Conservation (phyloP, 108 stramenopile species). For the Skeletonema menzelii region DNA sequence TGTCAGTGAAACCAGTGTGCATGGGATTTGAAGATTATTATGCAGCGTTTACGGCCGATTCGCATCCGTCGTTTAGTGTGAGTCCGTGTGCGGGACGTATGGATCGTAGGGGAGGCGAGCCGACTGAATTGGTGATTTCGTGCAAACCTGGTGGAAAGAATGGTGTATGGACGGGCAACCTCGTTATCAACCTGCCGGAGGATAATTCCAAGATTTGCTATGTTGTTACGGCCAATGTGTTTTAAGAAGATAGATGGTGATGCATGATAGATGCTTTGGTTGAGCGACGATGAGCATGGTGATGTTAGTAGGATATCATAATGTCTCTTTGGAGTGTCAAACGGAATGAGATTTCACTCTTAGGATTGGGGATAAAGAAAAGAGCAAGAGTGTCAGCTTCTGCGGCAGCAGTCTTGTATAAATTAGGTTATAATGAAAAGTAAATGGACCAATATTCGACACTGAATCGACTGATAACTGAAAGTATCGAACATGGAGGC, state of each 20-base stretch:
- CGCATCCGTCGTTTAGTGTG: slow-evolving; percentile 79
- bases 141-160: slow-evolving; percentile 66
- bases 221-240: slow-evolving; percentile 61
- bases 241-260: slow-evolving; percentile 30
- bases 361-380: too few relatives aligned
- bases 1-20: slow-evolving; percentile 69
- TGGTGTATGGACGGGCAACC: slow-evolving; percentile 62
- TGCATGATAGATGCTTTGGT: too few relatives aligned
- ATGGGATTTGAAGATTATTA: slow-evolving; percentile 90
- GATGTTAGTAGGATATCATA: too few relatives aligned
- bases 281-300: too few relatives aligned
- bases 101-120: slow-evolving; percentile 83
- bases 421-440: too few relatives aligned
- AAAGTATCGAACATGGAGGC: too few relatives aligned
- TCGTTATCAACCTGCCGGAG: slow-evolving; percentile 86
- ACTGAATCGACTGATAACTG: too few relatives aligned
- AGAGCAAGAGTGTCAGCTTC: too few relatives aligned
- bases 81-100: slow-evolving; percentile 70
- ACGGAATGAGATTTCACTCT: too few relatives aligned
- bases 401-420: too few relatives aligned
- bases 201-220: slow-evolving; percentile 84
- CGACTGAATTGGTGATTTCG: slow-evolving; percentile 55
- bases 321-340: too few relatives aligned
- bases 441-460: too few relatives aligned
- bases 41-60: slow-evolving; percentile 66